Base-by-base conservation (phyloP, 228 moss, liverwort and hornwort species). In the Sphagnum fallax region DNA sequence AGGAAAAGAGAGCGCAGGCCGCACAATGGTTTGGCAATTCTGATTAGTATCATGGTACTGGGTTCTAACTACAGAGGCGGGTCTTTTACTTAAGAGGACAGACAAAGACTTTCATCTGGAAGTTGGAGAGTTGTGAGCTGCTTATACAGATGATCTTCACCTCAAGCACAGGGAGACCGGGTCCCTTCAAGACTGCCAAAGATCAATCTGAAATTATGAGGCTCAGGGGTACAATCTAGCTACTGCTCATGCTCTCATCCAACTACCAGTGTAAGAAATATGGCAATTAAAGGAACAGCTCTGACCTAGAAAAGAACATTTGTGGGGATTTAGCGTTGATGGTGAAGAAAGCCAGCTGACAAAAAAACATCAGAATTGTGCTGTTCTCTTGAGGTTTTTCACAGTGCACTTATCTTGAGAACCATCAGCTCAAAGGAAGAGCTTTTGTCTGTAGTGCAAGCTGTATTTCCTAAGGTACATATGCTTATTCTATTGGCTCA, bases 141-240 rank as follows among this genome's bases (percentile, higher is more conserved):
- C 79, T 62, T 32, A 32, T 32, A 75, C 91, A 80, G 95, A 96
- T 82, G 76, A 67, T 52, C 86, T 96, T 52, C 89, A 89, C 77
- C 70, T 92, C 67, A 91, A 82, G 76, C 84, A 91, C 78, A 89
- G 84, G 67, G 91, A 93, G 71, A 75, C 88, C 62, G 89, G 87
- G 66, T 77, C 75, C 14, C 88, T 78, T 62, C 79, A 84, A 69
- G 96, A 96, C 69, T 67, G 92, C 91, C 13, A 93, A 88, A 75
- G 91, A 96, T 63, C 88, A 80, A 75, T 78, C 88, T 63, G 91
- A 92, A 75, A 79, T 96, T 59, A 75, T 74, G 52, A 89, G 86
- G 82, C 73, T 96, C 62, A 75, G 78, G 70, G 82, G 96, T 96
- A 71, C 6, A 50, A 61, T 61, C 68, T 65, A 53, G 11, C 55